A percentile compares a stretch with the other conserved stretches of the same genome.
Evolutionary conservation across 2,329 filamentous ascomycete species (phyloP).

Genomic region (Alternaria rosae): DNA sequence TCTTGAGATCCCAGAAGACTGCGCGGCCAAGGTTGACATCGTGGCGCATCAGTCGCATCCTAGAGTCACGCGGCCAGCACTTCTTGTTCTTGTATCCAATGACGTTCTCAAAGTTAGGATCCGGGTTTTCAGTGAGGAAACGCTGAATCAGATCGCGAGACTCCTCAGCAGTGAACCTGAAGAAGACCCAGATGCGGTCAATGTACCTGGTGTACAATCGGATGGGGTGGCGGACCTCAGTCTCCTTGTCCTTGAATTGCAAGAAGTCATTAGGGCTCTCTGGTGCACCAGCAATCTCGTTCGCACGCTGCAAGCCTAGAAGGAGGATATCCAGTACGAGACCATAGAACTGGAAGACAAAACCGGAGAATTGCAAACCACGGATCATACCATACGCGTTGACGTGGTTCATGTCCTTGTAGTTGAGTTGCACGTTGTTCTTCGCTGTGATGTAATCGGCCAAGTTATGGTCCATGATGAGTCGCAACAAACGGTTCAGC

Average conservation of each 20-base stretch:
- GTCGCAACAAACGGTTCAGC: conserved; percentile 86
- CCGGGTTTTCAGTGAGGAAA: conserved; percentile 96
- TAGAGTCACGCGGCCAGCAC: conserved; percentile 96
- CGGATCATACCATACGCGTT: conserved; percentile 99
- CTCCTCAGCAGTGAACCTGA: conserved; percentile 92
- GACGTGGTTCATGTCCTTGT: conserved; percentile 99
- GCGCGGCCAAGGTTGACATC: conserved; percentile 97
- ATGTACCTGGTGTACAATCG: conserved; percentile 98
- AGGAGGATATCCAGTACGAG: conserved; percentile 92
- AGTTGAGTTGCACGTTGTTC: conserved; percentile 98
- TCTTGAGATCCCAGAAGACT: conserved; percentile 99
- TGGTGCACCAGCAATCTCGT: conserved; percentile 93
- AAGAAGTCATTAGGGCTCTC: conserved; percentile 96
- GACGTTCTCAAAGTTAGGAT: conserved; percentile 99
- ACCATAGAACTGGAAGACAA: conserved; percentile 99
- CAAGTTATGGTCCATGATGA: conserved; percentile 99
- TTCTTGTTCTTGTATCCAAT: conserved; percentile 99
- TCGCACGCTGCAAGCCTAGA: conserved; percentile 92
- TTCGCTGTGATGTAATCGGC: conserved; percentile 99
- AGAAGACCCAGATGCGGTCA: conserved; percentile 98
- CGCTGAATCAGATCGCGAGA: conserved; percentile 95
- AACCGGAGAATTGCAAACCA: conserved; percentile 95
- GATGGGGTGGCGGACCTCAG: conserved; percentile 92
- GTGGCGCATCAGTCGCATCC: conserved; percentile 98
- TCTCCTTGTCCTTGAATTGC: conserved; percentile 92